phyloP scores from a whole-genome alignment of 768 basidiomycete genomes.

The Clitopilus passeckerianus region DNA sequence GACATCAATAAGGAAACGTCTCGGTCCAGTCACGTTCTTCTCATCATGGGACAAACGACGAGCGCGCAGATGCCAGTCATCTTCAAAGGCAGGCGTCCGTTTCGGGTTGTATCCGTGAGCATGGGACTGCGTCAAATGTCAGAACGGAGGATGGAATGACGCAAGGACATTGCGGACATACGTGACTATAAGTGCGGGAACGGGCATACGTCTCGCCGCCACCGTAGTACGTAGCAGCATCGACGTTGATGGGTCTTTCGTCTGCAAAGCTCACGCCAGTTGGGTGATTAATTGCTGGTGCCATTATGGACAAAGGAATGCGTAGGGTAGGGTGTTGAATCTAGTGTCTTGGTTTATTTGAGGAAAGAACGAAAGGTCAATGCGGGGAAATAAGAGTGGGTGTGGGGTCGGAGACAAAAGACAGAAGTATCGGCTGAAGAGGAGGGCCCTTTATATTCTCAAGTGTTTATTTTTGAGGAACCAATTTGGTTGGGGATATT shows the following conservation, averaged over 20 bases:
- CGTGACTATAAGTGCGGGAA: slow-evolving; percentile 84
- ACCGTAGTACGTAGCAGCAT: slow-evolving; percentile 81
- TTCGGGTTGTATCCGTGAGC: slow-evolving; percentile 71
- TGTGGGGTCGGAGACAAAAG: neutral
- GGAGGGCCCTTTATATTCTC: neutral
- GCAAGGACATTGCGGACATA: slow-evolving; percentile 29
- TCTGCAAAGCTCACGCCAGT: slow-evolving; percentile 63
- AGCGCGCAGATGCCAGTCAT: slow-evolving; percentile 68
- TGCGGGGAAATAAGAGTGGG: slow-evolving; percentile 3
- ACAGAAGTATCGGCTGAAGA: neutral
- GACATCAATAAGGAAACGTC: slow-evolving; percentile 94
- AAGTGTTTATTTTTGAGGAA: neutral
- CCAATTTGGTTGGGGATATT: neutral
- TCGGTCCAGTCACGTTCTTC: slow-evolving; percentile 70
- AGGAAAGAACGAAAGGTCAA: neutral
- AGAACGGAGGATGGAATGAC: slow-evolving; percentile 3
- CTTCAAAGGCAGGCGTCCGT: slow-evolving; percentile 66
- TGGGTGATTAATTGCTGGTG: slow-evolving; percentile 62
- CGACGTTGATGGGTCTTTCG: slow-evolving; percentile 55
- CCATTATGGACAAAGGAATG: slow-evolving; percentile 35
- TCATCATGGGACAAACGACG: slow-evolving; percentile 93
- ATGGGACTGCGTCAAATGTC: slow-evolving; percentile 45
- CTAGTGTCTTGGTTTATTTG: neutral
- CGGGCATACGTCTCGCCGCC: slow-evolving; percentile 75
- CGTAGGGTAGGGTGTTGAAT: neutral